Conservation (phyloP, 1,284 basidiomycete species). For the Melampsora larici-populina region DNA sequence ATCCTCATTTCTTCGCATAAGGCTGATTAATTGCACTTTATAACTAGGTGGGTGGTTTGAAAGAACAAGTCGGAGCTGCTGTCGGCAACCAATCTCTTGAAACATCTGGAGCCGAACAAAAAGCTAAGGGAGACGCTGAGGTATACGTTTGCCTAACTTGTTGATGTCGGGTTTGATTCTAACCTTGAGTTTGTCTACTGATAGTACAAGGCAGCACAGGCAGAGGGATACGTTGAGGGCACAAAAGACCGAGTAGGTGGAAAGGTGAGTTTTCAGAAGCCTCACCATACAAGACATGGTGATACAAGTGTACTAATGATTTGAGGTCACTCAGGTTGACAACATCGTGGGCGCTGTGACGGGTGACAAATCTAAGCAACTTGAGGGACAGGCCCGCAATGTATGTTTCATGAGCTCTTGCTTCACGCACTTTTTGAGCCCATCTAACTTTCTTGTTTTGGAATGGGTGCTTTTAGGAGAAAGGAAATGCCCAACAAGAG, state of each 20-base stretch:
- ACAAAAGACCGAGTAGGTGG: slow-evolving; percentile 5
- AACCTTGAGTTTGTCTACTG: neutral
- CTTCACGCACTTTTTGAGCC: neutral
- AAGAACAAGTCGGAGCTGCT: neutral
- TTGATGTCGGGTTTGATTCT: neutral
- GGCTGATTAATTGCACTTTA: no score
- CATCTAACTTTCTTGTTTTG: neutral
- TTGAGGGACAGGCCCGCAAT: slow-evolving; percentile 7
- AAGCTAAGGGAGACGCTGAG: slow-evolving; percentile 12
- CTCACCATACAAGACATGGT: neutral
- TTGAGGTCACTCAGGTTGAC: neutral
- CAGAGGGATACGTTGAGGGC: slow-evolving; percentile 16
- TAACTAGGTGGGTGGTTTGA: neutral
- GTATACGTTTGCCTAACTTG: neutral
- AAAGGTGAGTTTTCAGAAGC: neutral
- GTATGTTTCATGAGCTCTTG: neutral
- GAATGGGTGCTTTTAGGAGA: neutral
- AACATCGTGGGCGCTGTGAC: slow-evolving; percentile 10
- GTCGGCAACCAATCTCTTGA: neutral
- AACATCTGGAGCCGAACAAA: neutral
- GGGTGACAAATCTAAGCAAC: slow-evolving; percentile 15
- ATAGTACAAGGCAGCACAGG: slow-evolving; percentile 18
- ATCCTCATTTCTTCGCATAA: neutral
- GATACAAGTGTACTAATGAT: neutral
- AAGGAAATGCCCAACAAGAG: slow-evolving; percentile 10